Conservation (phyloP, 148 eudicot species). For the Persicaria maculosa region DNA sequence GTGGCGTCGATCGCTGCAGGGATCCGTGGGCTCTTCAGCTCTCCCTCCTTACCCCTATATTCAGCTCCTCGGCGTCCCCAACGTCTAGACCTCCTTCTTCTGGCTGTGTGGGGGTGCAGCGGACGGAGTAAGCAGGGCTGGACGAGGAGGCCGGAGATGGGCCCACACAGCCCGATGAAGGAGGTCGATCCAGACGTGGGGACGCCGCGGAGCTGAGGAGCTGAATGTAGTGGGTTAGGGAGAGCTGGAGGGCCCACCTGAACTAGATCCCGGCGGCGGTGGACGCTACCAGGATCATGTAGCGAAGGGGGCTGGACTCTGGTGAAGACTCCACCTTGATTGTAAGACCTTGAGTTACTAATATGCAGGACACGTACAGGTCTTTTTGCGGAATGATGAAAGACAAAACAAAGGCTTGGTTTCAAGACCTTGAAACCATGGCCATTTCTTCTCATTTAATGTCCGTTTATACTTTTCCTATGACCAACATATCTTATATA, state of each 20-base stretch:
- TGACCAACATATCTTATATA: too few relatives aligned
- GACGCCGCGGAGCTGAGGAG: neutral
- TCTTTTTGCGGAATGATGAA: too few relatives aligned
- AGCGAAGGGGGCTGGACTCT: neutral
- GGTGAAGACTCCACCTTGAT: too few relatives aligned
- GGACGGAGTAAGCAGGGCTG: constrained; percentile 8
- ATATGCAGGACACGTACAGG: too few relatives aligned
- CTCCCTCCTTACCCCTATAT: constrained; percentile 3
- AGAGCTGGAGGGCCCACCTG: constrained; percentile 12
- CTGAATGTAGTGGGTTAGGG: constrained; percentile 7
- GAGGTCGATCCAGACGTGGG: neutral
- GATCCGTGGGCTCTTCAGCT: constrained; percentile 11
- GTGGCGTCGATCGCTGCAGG: constrained; percentile 7
- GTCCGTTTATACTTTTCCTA: too few relatives aligned
- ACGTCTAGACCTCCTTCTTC: neutral
- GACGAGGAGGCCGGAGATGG: constrained; percentile 10
- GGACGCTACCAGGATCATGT: constrained; percentile 7
- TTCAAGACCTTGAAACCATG: too few relatives aligned
- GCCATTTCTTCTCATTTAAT: too few relatives aligned
- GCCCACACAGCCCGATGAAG: constrained; percentile 11
- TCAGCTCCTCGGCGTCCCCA: neutral
- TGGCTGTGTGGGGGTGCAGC: constrained; percentile 8
- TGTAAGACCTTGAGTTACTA: too few relatives aligned
- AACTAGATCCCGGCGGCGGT: constrained; percentile 6
- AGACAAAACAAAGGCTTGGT: too few relatives aligned